Base-by-base conservation (phyloP, 768 basidiomycete genomes). In the Peribolospora kevripleyi region DNA sequence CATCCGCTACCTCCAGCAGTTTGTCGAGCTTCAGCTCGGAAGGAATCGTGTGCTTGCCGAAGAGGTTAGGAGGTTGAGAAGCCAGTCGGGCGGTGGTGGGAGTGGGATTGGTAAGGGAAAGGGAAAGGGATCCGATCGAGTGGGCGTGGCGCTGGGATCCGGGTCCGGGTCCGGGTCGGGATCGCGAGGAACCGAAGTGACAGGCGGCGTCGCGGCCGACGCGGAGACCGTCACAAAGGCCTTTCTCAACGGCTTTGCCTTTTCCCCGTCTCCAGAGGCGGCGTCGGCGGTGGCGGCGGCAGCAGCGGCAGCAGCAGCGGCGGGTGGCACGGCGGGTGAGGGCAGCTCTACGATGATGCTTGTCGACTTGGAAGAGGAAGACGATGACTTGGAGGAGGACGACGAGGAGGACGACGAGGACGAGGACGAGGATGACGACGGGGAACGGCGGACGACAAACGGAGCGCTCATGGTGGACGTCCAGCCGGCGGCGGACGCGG, bases 1-100 rank as follows among this genome's bases (percentile, higher is more conserved):
- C 62, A 80, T 81, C 40, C 55, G 62, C 63, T 67, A 52, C 46
- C 56, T 62, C 9, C 54, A 59, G 6, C 54, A 57, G 11, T 36
- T 57, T 7, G 52, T 61, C 55, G 53, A 60, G 36, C 46, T 61
- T 7, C 58, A 60, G 40, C 13, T 52, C 7, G 57, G 59, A 37
- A 48, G 56, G 3, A 53, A 57, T 7, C 4, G 49, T 14, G 60
- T 60, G 38, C 56, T 63, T 11, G 58, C 60, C 45, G 50, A 50
- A 3, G 42, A 55, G 41, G 53, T 60, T 38, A 40, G 51, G 6
- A 37, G 47, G 7, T 51, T 61, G 9, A 46, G 45, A n/a, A 8
- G 45, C 45, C 9, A n/a, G n/a, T 46, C 25, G 25, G 25, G 25
- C 25, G 25, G 25, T 25, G 25, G 25, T 25, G 25, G 25, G 25